Percentiles rank a stretch among this genome's conserved stretches.
phyloP scores from a whole-genome alignment of 352 stramenopile genomes.

The Phytopythium kandeliae region DNA sequence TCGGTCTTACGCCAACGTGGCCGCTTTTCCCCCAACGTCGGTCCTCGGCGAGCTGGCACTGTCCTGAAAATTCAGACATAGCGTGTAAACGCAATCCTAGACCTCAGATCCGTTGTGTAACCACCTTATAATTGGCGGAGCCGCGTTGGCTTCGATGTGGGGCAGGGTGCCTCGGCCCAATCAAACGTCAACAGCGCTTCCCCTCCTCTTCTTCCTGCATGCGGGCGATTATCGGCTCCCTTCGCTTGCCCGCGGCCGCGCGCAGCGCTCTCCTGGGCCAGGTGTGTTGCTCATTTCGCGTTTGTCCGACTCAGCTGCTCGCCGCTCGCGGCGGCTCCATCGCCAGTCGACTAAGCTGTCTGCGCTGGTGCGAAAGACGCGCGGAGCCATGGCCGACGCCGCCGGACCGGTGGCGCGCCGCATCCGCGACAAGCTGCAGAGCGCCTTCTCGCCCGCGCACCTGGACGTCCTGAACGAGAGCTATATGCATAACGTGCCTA shows the following conservation, averaged over 20 bases:
- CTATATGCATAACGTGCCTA: constrained; percentile 94
- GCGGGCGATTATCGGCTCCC: not conserved
- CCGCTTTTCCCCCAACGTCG: not conserved
- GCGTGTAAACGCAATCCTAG: too few relatives aligned
- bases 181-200: not conserved
- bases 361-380: not conserved
- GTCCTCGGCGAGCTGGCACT: too few relatives aligned
- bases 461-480: constrained; percentile 93
- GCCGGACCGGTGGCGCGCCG: constrained; percentile 43
- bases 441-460: constrained; percentile 54
- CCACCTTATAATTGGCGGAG: too few relatives aligned
- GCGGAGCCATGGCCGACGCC: constrained; percentile 27
- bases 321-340: too few relatives aligned
- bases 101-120: too few relatives aligned
- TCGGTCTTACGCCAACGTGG: not conserved
- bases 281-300: not conserved
- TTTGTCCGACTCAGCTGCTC: not conserved
- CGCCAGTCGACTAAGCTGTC: not conserved
- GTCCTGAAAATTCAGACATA: too few relatives aligned
- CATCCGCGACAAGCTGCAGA: constrained; percentile 62
- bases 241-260: not conserved
- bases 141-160: too few relatives aligned
- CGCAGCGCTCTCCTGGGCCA: not conserved
- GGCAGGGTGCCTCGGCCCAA: constrained; percentile 1
- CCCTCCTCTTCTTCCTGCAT: not conserved